Percentiles rank a stretch among this genome's conserved stretches.
These are phyloP conservation scores for Nitzschia putrida DNA, from an alignment of 108 stramenopile genomes.

Conservation along the genomic window DNA sequence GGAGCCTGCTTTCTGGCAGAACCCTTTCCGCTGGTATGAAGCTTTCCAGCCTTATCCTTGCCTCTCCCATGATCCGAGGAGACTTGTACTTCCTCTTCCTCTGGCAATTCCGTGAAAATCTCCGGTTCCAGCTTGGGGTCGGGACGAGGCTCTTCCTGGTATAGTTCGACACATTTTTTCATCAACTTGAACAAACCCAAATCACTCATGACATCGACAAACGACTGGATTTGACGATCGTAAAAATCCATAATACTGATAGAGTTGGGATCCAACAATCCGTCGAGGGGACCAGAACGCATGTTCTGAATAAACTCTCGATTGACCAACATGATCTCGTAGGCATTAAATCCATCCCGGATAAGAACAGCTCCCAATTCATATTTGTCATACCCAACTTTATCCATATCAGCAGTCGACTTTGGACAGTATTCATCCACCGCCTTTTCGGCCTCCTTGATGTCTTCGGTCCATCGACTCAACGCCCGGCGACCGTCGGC, in stretches of 20 bases:
- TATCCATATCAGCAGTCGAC: conserved; percentile 16
- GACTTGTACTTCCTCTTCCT: conserved; percentile 1
- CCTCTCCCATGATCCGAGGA: background rate
- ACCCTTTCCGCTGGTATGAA: background rate
- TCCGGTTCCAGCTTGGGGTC: conserved; percentile 6
- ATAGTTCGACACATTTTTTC: conserved; percentile 27
- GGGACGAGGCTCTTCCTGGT: conserved; percentile 21
- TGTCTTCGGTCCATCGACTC: conserved; percentile 23
- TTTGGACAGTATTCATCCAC: conserved; percentile 28
- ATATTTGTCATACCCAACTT: conserved; percentile 32
- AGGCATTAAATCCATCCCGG: conserved; percentile 28
- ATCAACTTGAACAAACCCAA: conserved; percentile 28
- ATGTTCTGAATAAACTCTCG: conserved; percentile 6
- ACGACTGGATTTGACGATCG: conserved; percentile 10
- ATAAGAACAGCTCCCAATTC: conserved; percentile 37
- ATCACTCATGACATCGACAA: conserved; percentile 34
- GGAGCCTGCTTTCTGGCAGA: background rate
- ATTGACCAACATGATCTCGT: conserved; percentile 25
- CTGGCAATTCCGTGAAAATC: background rate
- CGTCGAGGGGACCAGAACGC: background rate
- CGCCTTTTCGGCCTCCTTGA: conserved; percentile 4
- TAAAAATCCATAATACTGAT: conserved; percentile 20
- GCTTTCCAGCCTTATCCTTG: background rate
- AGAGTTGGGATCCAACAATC: conserved; percentile 9
- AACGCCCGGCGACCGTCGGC: conserved; percentile 27